phyloP scores from a whole-genome alignment of 768 basidiomycete genomes.

The Lactarius hatsudake region DNA sequence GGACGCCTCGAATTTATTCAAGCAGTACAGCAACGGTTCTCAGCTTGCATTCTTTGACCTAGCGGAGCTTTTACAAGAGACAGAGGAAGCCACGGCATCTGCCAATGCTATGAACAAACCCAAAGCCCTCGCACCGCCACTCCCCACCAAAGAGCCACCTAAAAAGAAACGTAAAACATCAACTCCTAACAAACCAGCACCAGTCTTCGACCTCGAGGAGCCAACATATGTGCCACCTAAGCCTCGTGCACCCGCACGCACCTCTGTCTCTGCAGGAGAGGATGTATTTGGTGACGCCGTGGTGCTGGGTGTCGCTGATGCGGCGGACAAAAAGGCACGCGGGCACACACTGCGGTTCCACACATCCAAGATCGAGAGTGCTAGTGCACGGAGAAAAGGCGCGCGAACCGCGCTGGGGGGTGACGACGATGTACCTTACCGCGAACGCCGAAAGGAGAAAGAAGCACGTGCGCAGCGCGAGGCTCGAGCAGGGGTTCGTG shows the following conservation, averaged over 20 bases:
- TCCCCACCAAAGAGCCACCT: constrained; percentile 32
- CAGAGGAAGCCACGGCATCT: constrained; percentile 25
- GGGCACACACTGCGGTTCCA: constrained; percentile 89
- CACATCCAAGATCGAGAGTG: constrained; percentile 84
- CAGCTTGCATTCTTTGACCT: constrained; percentile 24
- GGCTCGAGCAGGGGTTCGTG: constrained; percentile 43
- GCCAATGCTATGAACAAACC: constrained; percentile 25
- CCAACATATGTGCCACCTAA: constrained; percentile 55
- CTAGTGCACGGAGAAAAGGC: constrained; percentile 68
- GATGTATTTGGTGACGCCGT: constrained; percentile 75
- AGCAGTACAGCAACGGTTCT: constrained; percentile 12
- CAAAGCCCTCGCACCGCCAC: constrained; percentile 21
- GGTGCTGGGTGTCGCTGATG: constrained; percentile 65
- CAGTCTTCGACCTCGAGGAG: constrained; percentile 75
- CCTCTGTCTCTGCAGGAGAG: constrained; percentile 25
- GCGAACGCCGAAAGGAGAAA: constrained; percentile 64
- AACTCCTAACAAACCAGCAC: constrained; percentile 31
- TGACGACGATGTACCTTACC: constrained; percentile 94
- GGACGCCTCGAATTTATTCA: constrained; percentile 39
- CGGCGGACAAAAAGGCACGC: constrained; percentile 78
- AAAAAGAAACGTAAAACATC: constrained; percentile 67
- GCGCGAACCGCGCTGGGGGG: constrained; percentile 78
- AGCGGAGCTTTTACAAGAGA: constrained; percentile 21
- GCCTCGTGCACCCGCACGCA: constrained; percentile 23
- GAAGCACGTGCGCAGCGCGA: constrained; percentile 57